A percentile compares a stretch with the other conserved stretches of the same genome.
Evolutionary conservation across 2,329 filamentous ascomycete species (phyloP).

Genomic region (Triangularia verruculosa): DNA sequence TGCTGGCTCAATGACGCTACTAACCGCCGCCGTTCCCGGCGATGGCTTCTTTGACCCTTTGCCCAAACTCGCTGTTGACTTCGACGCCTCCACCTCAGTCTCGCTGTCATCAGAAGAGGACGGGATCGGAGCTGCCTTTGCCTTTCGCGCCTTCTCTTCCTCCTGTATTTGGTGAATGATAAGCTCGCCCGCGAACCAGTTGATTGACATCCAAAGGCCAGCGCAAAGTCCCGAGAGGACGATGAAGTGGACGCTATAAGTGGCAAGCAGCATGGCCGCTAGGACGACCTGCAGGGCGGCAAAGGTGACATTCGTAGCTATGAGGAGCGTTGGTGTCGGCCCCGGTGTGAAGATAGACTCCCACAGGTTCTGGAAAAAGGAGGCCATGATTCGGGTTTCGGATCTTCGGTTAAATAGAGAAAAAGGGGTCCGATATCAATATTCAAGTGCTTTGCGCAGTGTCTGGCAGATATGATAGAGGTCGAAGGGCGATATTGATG

Average conservation of each 20-base stretch:
- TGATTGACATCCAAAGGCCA: conserved; percentile 88
- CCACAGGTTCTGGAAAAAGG: conserved; percentile 75
- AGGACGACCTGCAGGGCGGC: conserved; percentile 79
- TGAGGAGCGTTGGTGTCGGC: conserved; percentile 78
- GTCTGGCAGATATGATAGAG: neutral
- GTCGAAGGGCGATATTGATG: neutral
- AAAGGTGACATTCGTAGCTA: conserved; percentile 89
- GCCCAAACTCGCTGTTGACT: conserved; percentile 26
- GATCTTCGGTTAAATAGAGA: neutral
- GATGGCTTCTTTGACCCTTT: conserved; percentile 34
- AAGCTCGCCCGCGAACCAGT: conserved; percentile 85
- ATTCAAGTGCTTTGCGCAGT: neutral
- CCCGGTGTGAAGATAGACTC: conserved; percentile 91
- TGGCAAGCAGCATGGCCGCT: conserved; percentile 70
- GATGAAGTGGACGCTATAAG: conserved; percentile 84
- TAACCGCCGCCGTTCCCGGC: conserved; percentile 30
- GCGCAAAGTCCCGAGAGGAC: conserved; percentile 75
- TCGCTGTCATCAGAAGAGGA: conserved; percentile 46
- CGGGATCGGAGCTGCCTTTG: conserved; percentile 32
- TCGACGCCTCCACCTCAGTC: conserved; percentile 47
- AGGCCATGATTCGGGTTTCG: conserved; percentile 45
- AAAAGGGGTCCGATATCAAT: neutral
- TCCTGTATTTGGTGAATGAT: conserved; percentile 46
- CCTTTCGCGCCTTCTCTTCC: conserved; percentile 40
- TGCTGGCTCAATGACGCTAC: conserved; percentile 44